These are phyloP conservation scores for Colletotrichum horii DNA, from an alignment of 2,329 filamentous ascomycete species.

Conservation along the genomic window DNA sequence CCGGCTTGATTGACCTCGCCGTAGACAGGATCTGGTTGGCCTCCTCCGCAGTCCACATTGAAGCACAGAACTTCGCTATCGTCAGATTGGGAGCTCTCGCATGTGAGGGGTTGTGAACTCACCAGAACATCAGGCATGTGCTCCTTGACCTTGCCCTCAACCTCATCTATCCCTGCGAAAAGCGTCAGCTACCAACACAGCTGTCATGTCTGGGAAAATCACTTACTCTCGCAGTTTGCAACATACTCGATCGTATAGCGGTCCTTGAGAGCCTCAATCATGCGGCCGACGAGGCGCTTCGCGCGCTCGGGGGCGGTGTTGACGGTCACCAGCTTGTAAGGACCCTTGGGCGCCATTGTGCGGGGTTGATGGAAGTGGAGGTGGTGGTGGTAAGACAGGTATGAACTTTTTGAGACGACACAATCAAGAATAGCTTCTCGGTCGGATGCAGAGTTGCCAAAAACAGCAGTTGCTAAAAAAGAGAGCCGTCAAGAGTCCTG, in stretches of 20 bases:
- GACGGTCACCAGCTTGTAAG: conserved; percentile 69
- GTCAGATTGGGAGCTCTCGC: not conserved
- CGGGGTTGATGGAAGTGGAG: not conserved
- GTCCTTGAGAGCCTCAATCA: conserved; percentile 67
- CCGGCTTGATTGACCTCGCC: conserved; percentile 47
- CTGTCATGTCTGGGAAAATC: not conserved
- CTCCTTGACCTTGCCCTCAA: conserved; percentile 54
- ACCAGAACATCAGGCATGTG: conserved; percentile 33
- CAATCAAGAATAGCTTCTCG: not conserved
- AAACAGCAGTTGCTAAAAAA: not conserved
- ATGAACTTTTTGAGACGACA: not conserved
- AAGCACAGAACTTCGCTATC: conserved; percentile 60
- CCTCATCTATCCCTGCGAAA: conserved; percentile 58
- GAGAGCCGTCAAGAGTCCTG: not conserved
- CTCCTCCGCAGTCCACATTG: conserved; percentile 55
- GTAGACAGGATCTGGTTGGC: conserved; percentile 47
- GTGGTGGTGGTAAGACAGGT: not conserved
- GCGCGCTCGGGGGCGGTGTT: conserved; percentile 72
- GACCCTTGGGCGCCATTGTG: conserved; percentile 49
- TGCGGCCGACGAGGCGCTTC: conserved; percentile 63
- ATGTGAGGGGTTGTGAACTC: not conserved
- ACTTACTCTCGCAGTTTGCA: conserved; percentile 65
- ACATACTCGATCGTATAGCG: conserved; percentile 67
- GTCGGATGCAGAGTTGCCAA: not conserved
- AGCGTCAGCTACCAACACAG: not conserved